phyloP scores from a whole-genome alignment of 768 basidiomycete genomes.

The Tulasnella sp. region DNA sequence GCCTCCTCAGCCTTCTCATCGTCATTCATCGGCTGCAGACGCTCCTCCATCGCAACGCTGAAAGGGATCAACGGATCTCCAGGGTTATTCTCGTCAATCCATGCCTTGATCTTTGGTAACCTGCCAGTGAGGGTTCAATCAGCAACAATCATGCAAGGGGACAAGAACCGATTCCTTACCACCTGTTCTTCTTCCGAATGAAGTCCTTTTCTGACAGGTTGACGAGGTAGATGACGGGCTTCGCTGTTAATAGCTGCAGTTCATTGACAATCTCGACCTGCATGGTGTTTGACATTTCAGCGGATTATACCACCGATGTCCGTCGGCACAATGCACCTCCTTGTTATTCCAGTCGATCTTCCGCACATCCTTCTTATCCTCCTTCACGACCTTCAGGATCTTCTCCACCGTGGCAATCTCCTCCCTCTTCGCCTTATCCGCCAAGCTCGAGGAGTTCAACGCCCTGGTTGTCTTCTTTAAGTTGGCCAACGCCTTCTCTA shows the following conservation, averaged over 20 bases:
- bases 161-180: constrained; percentile 36
- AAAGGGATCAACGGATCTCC: constrained; percentile 95
- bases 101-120: constrained; percentile 93
- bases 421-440: constrained; percentile 92
- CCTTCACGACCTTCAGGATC: constrained; percentile 62
- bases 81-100: constrained; percentile 95
- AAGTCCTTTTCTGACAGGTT: constrained; percentile 94
- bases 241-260: constrained; percentile 86
- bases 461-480: constrained; percentile 63
- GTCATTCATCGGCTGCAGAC: constrained; percentile 44
- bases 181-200: constrained; percentile 97
- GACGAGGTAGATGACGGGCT: constrained; percentile 95
- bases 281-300: neutral
- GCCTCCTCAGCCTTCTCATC: constrained; percentile 74
- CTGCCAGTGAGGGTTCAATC: constrained; percentile 28
- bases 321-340: constrained; percentile 49
- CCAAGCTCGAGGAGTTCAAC: constrained; percentile 65
- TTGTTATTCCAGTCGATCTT: constrained; percentile 93
- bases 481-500: constrained; percentile 75
- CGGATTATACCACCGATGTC: neutral
- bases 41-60: constrained; percentile 91
- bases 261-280: constrained; percentile 87
- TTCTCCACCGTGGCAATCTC: constrained; percentile 87
- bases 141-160: neutral
- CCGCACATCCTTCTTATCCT: constrained; percentile 79